phyloP scores from a whole-genome alignment of 331 rosid genomes.

The Quercus lobata region DNA sequence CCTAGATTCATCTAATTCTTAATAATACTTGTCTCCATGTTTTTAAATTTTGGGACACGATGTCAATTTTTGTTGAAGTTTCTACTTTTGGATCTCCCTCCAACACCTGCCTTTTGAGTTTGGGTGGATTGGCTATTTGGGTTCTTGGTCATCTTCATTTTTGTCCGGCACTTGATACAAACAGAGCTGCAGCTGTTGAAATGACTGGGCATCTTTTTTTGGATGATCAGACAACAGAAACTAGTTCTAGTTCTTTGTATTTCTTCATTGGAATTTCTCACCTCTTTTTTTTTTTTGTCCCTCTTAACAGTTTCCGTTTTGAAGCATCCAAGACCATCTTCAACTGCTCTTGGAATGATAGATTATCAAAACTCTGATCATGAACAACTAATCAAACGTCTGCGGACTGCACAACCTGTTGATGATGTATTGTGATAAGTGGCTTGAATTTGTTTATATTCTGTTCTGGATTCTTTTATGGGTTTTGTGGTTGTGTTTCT shows the following conservation, averaged over 20 bases:
- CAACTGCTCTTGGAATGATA: conserved; percentile 43
- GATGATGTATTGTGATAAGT: conserved; percentile 44
- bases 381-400: conserved; percentile 45
- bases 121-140: background rate
- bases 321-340: conserved; percentile 50
- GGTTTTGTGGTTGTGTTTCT: background rate
- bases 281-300: background rate
- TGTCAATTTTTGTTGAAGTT: background rate
- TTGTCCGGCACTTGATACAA: background rate
- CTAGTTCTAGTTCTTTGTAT: background rate
- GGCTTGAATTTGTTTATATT: conserved; percentile 18
- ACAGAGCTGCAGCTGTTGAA: background rate
- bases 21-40: background rate
- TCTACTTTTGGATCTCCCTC: background rate
- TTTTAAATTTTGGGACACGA: background rate
- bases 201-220: background rate
- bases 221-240: background rate
- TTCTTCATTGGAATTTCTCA: conserved; percentile 12
- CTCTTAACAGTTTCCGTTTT: conserved; percentile 37
- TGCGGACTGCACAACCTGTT: conserved; percentile 43
- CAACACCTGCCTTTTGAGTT: background rate
- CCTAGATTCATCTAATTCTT: background rate
- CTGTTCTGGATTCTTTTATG: background rate
- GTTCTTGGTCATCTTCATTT: background rate
- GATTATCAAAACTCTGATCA: conserved; percentile 41